Evolutionary conservation across 345 rosid species (phyloP).

Genomic region (Pistacia vera): DNA sequence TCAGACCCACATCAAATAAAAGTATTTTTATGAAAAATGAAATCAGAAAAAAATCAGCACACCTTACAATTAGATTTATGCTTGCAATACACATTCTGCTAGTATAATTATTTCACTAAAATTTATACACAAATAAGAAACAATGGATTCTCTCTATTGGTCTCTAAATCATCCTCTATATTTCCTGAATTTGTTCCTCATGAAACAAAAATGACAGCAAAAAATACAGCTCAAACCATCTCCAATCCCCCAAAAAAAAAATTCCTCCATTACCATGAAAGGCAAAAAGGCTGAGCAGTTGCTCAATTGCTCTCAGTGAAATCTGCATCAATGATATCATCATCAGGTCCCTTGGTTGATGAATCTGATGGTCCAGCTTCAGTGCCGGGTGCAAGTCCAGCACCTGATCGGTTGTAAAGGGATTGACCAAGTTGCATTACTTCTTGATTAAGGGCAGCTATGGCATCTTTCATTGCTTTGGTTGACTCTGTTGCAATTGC

Average conservation of each 20-base stretch:
- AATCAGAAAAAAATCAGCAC: too few species aligned
- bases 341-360: slow-evolving; percentile 63
- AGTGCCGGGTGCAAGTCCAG: slow-evolving; percentile 57
- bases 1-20: too few species aligned
- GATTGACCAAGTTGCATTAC: slow-evolving; percentile 93
- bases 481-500: slow-evolving; percentile 64
- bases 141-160: too few species aligned
- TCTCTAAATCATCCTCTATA: not conserved
- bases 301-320: slow-evolving; percentile 81
- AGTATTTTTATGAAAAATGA: too few species aligned
- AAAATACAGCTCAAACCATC: not conserved
- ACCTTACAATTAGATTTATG: too few species aligned
- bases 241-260: too few species aligned
- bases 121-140: too few species aligned
- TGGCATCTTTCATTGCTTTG: slow-evolving; percentile 75
- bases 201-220: not conserved
- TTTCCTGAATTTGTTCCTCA: not conserved
- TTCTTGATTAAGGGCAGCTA: slow-evolving; percentile 87
- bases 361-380: slow-evolving; percentile 56
- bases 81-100: too few species aligned
- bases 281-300: not conserved
- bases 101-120: too few species aligned
- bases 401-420: slow-evolving; percentile 79
- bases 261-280: too few species aligned
- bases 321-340: slow-evolving; percentile 87